phyloP scores from a whole-genome alignment of 2,329 filamentous ascomycete genomes.

The Colletotrichum tropicicola region DNA sequence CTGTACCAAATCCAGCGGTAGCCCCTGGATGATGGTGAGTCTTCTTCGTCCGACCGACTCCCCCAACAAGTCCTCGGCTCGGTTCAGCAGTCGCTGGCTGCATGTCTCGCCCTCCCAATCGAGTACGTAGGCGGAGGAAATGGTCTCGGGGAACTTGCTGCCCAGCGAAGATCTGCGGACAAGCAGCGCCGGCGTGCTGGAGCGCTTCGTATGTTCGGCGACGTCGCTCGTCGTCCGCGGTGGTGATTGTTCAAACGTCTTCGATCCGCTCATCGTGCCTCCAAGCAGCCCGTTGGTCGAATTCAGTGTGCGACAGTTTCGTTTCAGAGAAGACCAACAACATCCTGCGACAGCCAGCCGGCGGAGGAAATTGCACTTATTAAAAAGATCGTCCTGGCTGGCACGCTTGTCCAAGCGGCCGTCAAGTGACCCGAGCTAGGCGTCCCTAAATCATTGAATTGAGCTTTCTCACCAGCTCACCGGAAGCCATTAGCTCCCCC shows the following conservation, averaged over 20 bases:
- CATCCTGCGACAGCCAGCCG: not conserved
- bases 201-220: slow-evolving; percentile 24
- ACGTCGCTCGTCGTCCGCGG: slow-evolving; percentile 18
- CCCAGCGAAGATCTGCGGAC: slow-evolving; percentile 23
- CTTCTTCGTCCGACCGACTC: slow-evolving; percentile 27
- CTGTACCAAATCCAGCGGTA: slow-evolving; percentile 27
- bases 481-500: slow-evolving; percentile 6
- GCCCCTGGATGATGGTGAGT: slow-evolving; percentile 25
- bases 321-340: not conserved
- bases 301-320: not conserved
- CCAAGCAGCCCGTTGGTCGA: not conserved
- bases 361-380: slow-evolving; percentile 6
- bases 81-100: slow-evolving; percentile 20
- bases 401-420: not conserved
- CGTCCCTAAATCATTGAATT: slow-evolving; percentile 4
- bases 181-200: slow-evolving; percentile 23
- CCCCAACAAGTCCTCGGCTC: slow-evolving; percentile 21
- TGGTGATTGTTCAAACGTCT: slow-evolving; percentile 19
- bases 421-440: slow-evolving; percentile 28
- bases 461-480: slow-evolving; percentile 13
- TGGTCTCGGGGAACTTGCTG: slow-evolving; percentile 22
- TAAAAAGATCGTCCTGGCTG: not conserved
- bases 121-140: slow-evolving; percentile 25
- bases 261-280: slow-evolving; percentile 4
- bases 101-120: slow-evolving; percentile 24